These are phyloP conservation scores for Cladosporium sp. DNA, from an alignment of 2,329 filamentous ascomycete genomes.

Conservation along the genomic window DNA sequence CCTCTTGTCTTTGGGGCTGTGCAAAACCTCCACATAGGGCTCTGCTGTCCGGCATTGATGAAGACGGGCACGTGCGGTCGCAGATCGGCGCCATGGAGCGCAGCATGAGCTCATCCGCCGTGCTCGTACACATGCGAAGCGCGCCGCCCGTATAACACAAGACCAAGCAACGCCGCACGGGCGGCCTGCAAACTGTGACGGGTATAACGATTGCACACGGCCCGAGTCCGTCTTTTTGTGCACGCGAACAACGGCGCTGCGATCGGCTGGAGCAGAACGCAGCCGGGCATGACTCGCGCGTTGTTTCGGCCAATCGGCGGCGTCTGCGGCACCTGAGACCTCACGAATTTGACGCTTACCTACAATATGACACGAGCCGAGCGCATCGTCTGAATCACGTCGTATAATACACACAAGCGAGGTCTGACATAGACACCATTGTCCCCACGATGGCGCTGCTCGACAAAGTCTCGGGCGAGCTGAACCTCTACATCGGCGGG, in stretches of 20 bases:
- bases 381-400: not conserved
- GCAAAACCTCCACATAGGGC: slow-evolving; percentile 11
- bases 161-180: too few relatives aligned
- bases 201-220: too few relatives aligned
- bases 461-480: slow-evolving; percentile 61
- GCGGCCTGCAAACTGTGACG: too few relatives aligned
- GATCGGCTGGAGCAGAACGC: too few relatives aligned
- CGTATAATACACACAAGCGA: not conserved
- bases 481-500: slow-evolving; percentile 75
- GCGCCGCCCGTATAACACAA: too few relatives aligned
- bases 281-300: too few relatives aligned
- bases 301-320: not conserved
- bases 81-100: not conserved
- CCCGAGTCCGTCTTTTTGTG: too few relatives aligned
- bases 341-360: not conserved
- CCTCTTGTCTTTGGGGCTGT: slow-evolving; percentile 4
- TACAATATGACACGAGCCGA: not conserved
- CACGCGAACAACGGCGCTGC: too few relatives aligned
- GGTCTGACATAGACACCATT: not conserved
- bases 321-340: not conserved
- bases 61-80: not conserved
- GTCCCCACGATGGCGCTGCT: slow-evolving; percentile 49
- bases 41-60: not conserved
- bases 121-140: too few relatives aligned
- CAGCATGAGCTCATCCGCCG: too few relatives aligned